phyloP scores from a whole-genome alignment of 176 grass and related monocot genomes.

The Triticum urartu region DNA sequence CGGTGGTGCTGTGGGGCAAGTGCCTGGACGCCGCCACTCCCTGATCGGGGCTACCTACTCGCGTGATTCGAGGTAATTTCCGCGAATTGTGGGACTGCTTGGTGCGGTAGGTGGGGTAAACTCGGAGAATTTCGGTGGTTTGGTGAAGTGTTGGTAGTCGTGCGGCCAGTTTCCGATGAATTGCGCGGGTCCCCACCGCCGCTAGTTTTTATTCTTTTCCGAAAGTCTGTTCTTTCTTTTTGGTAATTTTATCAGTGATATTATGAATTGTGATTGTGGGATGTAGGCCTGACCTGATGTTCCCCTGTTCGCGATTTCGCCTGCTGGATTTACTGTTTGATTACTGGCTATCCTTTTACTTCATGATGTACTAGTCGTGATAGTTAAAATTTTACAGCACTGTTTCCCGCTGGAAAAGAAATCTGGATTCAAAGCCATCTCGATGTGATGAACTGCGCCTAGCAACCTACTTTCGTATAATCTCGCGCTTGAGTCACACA shows the following conservation, averaged over 20 bases:
- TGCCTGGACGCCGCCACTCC: not conserved
- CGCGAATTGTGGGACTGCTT: not conserved
- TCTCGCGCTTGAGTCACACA: not conserved
- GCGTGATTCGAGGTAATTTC: conserved; percentile 36
- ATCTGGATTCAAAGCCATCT: not conserved
- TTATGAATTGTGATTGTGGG: not conserved
- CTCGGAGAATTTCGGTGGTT: conserved; percentile 9
- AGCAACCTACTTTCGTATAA: not conserved
- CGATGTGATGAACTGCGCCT: not conserved
- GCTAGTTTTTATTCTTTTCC: not conserved
- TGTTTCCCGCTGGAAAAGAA: not conserved
- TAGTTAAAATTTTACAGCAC: not conserved
- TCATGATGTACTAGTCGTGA: not conserved
- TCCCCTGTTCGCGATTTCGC: not conserved
- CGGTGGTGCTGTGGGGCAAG: not conserved
- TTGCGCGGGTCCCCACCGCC: not conserved
- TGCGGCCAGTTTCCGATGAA: conserved; percentile 1
- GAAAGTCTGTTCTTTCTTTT: not conserved
- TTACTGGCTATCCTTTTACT: not conserved
- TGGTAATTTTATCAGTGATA: not conserved
- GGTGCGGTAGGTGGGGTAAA: not conserved
- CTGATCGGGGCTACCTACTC: not conserved
- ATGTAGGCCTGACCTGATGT: not conserved
- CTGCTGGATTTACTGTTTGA: not conserved
- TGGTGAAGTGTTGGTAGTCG: not conserved